These are phyloP conservation scores for Aspergillus unguis DNA, from an alignment of 2,329 filamentous ascomycete genomes.

Conservation along the genomic window DNA sequence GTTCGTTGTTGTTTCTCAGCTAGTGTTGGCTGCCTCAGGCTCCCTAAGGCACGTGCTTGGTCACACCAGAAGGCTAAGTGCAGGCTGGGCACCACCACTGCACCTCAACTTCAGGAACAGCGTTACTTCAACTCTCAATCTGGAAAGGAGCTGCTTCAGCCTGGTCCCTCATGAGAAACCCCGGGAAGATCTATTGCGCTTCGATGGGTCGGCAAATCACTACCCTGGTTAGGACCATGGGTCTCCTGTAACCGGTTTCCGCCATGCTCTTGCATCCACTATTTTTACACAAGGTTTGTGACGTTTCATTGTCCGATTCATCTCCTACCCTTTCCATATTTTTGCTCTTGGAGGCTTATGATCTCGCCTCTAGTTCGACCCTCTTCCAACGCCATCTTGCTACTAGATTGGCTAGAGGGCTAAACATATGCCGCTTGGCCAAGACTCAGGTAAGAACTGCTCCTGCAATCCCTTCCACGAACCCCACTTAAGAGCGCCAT, in stretches of 20 bases:
- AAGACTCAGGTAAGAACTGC: neutral
- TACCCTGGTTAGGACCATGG: neutral
- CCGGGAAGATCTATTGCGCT: neutral
- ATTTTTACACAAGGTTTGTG: constrained; percentile 6
- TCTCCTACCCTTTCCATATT: neutral
- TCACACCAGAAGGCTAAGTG: constrained; percentile 3
- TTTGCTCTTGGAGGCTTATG: neutral
- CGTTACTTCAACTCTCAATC: neutral
- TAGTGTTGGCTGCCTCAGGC: neutral
- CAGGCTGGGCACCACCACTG: neutral
- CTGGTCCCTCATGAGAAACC: neutral
- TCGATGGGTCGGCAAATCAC: constrained; percentile 4
- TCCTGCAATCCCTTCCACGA: neutral
- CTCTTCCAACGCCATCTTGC: neutral
- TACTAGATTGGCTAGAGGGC: neutral
- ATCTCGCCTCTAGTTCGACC: neutral
- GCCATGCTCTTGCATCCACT: constrained; percentile 1
- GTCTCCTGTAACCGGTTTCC: constrained; percentile 2
- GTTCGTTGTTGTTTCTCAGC: no score
- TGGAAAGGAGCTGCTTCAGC: constrained; percentile 2
- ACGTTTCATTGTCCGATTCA: constrained; percentile 4
- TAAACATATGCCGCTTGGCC: neutral
- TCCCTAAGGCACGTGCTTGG: neutral
- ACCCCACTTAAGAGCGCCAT: neutral
- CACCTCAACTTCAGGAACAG: neutral